phyloP scores from a whole-genome alignment of 108 stramenopile species.

The Pseudonitzschia delicatissima region DNA sequence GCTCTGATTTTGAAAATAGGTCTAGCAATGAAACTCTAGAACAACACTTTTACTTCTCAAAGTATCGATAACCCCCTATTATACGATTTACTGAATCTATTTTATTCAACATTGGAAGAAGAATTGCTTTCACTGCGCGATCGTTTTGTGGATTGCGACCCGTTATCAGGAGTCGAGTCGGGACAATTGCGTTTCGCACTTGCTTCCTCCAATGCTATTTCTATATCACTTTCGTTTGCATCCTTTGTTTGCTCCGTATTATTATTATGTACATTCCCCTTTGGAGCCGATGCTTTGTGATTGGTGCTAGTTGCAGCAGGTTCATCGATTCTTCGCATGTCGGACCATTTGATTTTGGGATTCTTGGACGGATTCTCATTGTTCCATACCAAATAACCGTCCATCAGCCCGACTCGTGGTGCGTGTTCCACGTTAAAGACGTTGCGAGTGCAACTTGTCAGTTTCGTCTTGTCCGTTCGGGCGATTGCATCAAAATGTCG shows the following conservation, averaged over 20 bases:
- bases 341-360: not conserved
- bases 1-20: no score
- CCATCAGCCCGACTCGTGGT: constrained; percentile 2
- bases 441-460: not conserved
- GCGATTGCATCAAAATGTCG: not conserved
- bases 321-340: not conserved
- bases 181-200: not conserved
- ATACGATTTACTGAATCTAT: no score
- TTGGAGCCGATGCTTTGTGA: not conserved
- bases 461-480: not conserved
- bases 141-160: no score
- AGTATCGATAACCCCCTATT: no score
- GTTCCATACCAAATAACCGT: constrained; percentile 1
- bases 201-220: not conserved
- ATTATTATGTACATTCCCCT: constrained; percentile 37
- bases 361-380: not conserved
- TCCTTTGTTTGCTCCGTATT: constrained; percentile 22
- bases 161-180: no score
- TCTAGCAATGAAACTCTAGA: not conserved
- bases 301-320: no score
- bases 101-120: no score
- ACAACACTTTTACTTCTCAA: not conserved
- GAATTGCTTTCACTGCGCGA: no score
- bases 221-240: not conserved
- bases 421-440: constrained; percentile 4